Conservation (phyloP, 2,329 filamentous ascomycete species). For the Cordyceps javanica region DNA sequence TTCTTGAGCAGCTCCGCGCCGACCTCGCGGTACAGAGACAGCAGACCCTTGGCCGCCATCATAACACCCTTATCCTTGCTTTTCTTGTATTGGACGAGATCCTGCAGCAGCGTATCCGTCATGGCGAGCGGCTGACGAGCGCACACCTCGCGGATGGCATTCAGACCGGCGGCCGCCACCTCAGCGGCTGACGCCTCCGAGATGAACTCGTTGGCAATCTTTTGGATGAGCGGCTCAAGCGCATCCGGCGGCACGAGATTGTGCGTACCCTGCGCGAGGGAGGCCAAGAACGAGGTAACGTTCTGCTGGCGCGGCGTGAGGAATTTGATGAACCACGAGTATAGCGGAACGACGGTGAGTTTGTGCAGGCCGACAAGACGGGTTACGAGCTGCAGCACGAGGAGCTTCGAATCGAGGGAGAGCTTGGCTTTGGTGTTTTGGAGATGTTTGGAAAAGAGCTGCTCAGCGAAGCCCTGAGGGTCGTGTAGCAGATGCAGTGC, state of each 20-base stretch:
- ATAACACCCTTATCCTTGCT: slow-evolving; percentile 98
- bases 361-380: slow-evolving; percentile 89
- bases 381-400: slow-evolving; percentile 87
- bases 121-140: slow-evolving; percentile 91
- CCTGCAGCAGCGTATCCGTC: slow-evolving; percentile 90
- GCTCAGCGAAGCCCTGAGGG: slow-evolving; percentile 88
- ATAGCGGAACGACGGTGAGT: slow-evolving; percentile 80
- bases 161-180: slow-evolving; percentile 85
- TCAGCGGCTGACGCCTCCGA: slow-evolving; percentile 88
- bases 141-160: slow-evolving; percentile 92
- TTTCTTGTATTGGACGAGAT: slow-evolving; percentile 91
- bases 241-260: slow-evolving; percentile 87
- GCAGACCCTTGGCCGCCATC: slow-evolving; percentile 91
- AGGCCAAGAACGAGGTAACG: slow-evolving; percentile 90
- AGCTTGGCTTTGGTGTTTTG: slow-evolving; percentile 81
- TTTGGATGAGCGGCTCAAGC: slow-evolving; percentile 82
- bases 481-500: slow-evolving; percentile 91
- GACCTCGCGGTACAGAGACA: slow-evolving; percentile 87
- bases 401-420: slow-evolving; percentile 78
- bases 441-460: slow-evolving; percentile 83
- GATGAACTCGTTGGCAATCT: slow-evolving; percentile 98
- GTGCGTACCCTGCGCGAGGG: slow-evolving; percentile 85
- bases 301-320: slow-evolving; percentile 81
- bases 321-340: slow-evolving; percentile 94
- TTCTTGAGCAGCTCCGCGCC: slow-evolving; percentile 84